Evolutionary conservation across 2,329 filamentous ascomycete genomes (phyloP), one percentile per base, ranked within the genome.

Genomic region (Pestalotiopsis sp.): DNA sequence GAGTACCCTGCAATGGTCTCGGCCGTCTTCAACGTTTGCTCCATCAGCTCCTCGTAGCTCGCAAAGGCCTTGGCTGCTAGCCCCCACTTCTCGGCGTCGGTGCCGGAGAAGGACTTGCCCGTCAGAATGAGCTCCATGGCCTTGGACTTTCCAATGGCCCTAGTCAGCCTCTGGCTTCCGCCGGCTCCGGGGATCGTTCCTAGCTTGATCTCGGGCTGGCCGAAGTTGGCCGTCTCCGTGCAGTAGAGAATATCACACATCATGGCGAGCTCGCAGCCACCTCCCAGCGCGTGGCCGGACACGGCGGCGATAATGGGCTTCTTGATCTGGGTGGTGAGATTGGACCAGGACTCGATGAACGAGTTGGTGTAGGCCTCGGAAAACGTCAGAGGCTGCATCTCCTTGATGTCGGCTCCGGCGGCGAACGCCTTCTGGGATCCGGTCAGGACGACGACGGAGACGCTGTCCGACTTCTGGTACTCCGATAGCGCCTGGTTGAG

Each of bases 231-330:
- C 17, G 82, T 89, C 65, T 91, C 87, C 2, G 93, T 95, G 83
- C 93, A 96, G 86, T 98, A 98, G 70, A 99, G 83, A 73, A 98
- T 91, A 80, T 99, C 96, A 77, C 92, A 94, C 96, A 98, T 99
- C 86, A 99, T 92, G 64, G 96, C 95, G 14, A 99, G 88, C 84
- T 99, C 96, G 80, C 96, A 99, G 61, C 96, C 96, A 66, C 96
- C 96, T 31, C 96, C 96, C 1, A 99, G 89, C 2, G 96, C 96
- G 78, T 98, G 95, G 20, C 96, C 96, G 11, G 96, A 96, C 2
- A 99, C 95, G 27, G 96, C 96, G 14, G 93, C 93, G 73, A 99
- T 95, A 77, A 98, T 90, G 67, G 96, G 96, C 80, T 97, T 98
- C 84, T 97, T 97, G 80, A 98, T 86, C 71, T 89, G 86, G 23